Evolutionary conservation across 768 basidiomycete genomes (phyloP), one percentile per base, ranked within the genome.

Genomic region (Asterophora lycoperdoides): DNA sequence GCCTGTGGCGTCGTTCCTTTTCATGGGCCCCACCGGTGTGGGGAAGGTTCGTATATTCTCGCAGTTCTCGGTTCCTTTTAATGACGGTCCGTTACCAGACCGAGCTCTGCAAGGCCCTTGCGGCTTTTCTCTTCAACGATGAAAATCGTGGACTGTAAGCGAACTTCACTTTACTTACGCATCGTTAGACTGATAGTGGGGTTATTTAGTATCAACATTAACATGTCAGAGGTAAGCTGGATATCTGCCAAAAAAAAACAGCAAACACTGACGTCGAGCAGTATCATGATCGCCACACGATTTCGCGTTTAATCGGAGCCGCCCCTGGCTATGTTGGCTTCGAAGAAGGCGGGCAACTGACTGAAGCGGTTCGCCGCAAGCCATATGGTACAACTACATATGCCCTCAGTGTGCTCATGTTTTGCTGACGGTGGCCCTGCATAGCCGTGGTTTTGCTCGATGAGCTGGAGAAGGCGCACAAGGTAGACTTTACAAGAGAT

Each of bases 281-380:
- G 78, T 96, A 88, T 59, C 89, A 91, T 43, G 93, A 94, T 56
- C 80, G 93, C 46, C 91, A 97, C 60, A 92, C 91, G 0, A 85
- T 97, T 44, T 90, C 91, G 0, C 77, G 93, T 4, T 71, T 97
- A 18, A 91, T 97, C 44, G 95, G 94, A 47, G 89, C 92, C 1
- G 89, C 93, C 0, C 91, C 94, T 7, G 94, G 94, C 3, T 95
- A 93, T 60, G 84, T 96, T 28, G 95, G 94, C 0, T 85, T 93
- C 60, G 93, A 96, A 58, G 81, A 88, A 56, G 89, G 90, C 4
- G 90, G 73, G 53, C 93, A 95, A 62, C 71, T 96, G 41, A 95
- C 93, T 1, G 93, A 96, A 68, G 93, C 93, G 47, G 86, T 96
- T 38, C 78, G 93, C 32, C 78, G 93, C 38, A 89, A 89, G 62